A percentile compares a stretch with the other conserved stretches of the same genome.
Conservation (phyloP, 805 yeast species). For the Grigorovia transvaalensis region DNA sequence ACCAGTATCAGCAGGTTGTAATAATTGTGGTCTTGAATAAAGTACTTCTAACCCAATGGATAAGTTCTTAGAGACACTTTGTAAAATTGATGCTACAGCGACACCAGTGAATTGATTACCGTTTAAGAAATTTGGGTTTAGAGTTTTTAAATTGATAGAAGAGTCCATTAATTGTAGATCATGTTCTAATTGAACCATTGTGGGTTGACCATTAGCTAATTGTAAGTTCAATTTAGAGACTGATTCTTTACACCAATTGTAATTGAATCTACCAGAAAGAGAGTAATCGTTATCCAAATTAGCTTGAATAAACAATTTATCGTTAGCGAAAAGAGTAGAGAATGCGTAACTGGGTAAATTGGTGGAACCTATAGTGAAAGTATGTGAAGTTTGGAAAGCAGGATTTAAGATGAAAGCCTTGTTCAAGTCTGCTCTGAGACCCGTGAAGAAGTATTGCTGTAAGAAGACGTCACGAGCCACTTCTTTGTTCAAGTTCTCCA, state of each 20-base stretch:
- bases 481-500: conserved; percentile 88
- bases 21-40: conserved; percentile 62
- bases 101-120: conserved; percentile 67
- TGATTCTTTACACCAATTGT: conserved; percentile 75
- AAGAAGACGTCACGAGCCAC: conserved; percentile 88
- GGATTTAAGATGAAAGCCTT: conserved; percentile 87
- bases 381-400: conserved; percentile 92
- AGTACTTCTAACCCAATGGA: conserved; percentile 88
- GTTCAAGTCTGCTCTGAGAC: conserved; percentile 91
- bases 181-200: conserved; percentile 93
- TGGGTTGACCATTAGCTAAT: conserved; percentile 77
- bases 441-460: conserved; percentile 83
- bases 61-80: conserved; percentile 72
- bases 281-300: conserved; percentile 80
- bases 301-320: conserved; percentile 80
- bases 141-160: conserved; percentile 77
- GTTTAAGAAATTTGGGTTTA: conserved; percentile 71
- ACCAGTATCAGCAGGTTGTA: conserved; percentile 82
- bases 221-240: conserved; percentile 81
- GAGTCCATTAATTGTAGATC: conserved; percentile 87
- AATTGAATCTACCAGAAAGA: conserved; percentile 79
- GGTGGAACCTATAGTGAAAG: conserved; percentile 79
- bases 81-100: conserved; percentile 82
- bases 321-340: conserved; percentile 80
- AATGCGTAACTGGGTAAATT: conserved; percentile 85